Base-by-base conservation (phyloP, 495 filamentous ascomycete genomes). In the Pseudevernia furfuracea region DNA sequence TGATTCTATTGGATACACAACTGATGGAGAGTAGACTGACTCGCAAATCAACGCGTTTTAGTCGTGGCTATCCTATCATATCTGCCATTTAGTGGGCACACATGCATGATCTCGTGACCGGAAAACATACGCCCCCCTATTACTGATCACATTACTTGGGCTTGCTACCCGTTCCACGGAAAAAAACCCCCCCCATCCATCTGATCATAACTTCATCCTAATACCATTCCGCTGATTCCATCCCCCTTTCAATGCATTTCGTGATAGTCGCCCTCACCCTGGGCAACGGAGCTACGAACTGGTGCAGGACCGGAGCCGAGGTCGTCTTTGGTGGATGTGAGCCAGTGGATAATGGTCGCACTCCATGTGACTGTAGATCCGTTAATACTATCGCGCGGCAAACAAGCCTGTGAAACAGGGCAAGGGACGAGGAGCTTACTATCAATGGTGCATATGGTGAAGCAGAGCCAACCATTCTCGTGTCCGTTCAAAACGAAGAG, bases 391-490 rank as follows among this genome's bases (percentile, higher is more conserved):
- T 52, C 10, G 8, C 23, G 4, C 10, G 14, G 25, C 10, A 10
- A 19, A 30, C 23, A 14, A 52, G 25, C 46, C 23, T 28, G 34
- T 37, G 9, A 11, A 28, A 19, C 12, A 25, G 37, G 23, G 25
- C 9, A 49, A 21, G 28, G 9, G 19, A 23, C 11, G 41, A 43
- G 44, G 59, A 28, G 62, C 74, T 25, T 67, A 77, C 75, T 69
- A 61, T 78, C 75, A 30, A 73, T 39, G 1, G 71, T 72, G 59
- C 75, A 78, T 14, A 74, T 66, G 7, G 66, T 67, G 43, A 75
- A 72, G 58, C 75, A 77, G 28, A 77, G 55, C 75, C 75, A 77
- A 4, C 71, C 70, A 44, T 71, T 61, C 60, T 78, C 74, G 39
- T 65, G 55, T 5, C 73, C 75, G 46, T 71, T 41, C 34, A 70